A percentile compares a stretch with the other conserved stretches of the same genome.
Conservation (phyloP, 352 stramenopile species). For the Phytophthora agathidicida region DNA sequence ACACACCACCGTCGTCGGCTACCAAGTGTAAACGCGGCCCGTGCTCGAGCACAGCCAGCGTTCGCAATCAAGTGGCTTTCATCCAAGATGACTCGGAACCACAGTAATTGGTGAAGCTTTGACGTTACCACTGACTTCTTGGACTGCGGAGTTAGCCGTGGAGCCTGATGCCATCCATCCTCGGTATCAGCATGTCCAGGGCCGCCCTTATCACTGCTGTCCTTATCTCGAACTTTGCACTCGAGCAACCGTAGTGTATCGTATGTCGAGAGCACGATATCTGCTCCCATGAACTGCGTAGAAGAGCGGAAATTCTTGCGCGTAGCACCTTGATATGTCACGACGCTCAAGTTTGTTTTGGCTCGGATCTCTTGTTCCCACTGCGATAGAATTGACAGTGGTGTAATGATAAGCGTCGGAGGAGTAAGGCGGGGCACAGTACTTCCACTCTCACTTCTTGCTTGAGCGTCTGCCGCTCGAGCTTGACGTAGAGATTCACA, state of each 20-base stretch:
- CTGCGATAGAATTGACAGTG: conserved; percentile 85
- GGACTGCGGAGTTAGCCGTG: conserved; percentile 30
- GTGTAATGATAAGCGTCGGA: conserved; percentile 81
- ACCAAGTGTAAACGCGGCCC: conserved; percentile 65
- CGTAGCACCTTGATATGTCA: conserved; percentile 72
- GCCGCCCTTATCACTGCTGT: conserved; percentile 22
- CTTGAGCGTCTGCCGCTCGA: conserved; percentile 37
- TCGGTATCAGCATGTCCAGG: conserved; percentile 16
- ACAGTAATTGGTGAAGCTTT: conserved; percentile 80
- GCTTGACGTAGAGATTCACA: conserved; percentile 63
- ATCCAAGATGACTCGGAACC: conserved; percentile 89
- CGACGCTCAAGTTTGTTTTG: conserved; percentile 78
- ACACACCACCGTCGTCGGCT: conserved; percentile 87
- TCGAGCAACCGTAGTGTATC: conserved; percentile 79
- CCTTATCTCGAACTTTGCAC: conserved; percentile 55
- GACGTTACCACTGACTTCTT: conserved; percentile 48
- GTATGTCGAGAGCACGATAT: conserved; percentile 84
- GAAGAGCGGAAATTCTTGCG: conserved; percentile 68
- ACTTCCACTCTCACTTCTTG: conserved; percentile 25
- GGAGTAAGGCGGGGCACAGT: conserved; percentile 49
- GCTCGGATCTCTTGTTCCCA: conserved; percentile 85
- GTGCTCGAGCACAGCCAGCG: conserved; percentile 64
- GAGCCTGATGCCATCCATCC: conserved; percentile 36
- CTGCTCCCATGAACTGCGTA: conserved; percentile 80
- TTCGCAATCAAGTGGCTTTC: conserved; percentile 92